Conservation (phyloP, 2,329 filamentous ascomycete species). For the Mollisiaceae sp. region DNA sequence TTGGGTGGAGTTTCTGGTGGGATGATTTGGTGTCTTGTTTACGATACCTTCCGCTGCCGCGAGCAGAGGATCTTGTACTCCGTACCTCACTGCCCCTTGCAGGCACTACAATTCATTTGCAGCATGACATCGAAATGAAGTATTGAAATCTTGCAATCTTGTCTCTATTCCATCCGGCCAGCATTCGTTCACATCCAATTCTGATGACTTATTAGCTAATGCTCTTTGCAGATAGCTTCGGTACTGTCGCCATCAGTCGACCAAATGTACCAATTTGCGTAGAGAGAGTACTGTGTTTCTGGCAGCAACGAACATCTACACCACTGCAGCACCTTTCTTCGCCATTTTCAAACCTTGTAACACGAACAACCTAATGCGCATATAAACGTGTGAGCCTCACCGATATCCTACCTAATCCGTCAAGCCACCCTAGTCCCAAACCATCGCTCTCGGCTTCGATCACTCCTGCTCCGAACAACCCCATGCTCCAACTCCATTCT, state of each 20-base stretch:
- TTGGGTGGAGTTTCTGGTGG: neutral
- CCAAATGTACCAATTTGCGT: no score
- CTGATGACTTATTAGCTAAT: no score
- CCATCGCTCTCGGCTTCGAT: neutral
- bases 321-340: no score
- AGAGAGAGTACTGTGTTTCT: no score
- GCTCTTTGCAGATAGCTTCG: neutral
- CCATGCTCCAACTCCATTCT: neutral
- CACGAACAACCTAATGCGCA: no score
- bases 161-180: neutral
- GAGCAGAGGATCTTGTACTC: constrained; percentile 4
- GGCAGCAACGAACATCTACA: no score
- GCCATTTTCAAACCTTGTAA: no score
- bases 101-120: neutral
- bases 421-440: neutral
- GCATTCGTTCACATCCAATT: no score
- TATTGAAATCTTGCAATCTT: neutral
- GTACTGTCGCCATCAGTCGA: no score
- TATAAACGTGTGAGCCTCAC: neutral
- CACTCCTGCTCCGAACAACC: neutral
- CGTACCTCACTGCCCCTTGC: neutral
- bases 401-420: neutral
- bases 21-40: constrained; percentile 3
- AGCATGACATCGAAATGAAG: neutral
- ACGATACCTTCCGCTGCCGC: neutral